Percentiles rank a stretch among this genome's conserved stretches.
These are phyloP conservation scores for Dioscorea zingiberensis DNA, from an alignment of 106 monocot species.

Conservation along the genomic window DNA sequence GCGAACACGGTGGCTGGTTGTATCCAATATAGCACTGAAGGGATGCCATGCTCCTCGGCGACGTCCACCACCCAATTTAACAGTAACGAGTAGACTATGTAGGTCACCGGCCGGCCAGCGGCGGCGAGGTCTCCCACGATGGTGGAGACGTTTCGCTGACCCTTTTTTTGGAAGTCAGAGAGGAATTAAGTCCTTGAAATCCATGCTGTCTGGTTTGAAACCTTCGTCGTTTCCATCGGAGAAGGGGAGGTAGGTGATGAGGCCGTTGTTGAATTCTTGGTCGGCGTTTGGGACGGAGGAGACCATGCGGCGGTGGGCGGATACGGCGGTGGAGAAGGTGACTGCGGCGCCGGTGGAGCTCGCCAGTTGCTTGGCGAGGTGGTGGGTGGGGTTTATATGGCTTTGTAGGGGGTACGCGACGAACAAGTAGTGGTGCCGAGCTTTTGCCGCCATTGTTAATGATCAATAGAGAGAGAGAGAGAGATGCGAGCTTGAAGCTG, in stretches of 20 bases:
- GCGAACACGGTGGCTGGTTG: constrained; percentile 64
- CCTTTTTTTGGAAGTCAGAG: neutral
- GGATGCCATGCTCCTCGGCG: constrained; percentile 21
- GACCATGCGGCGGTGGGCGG: constrained; percentile 20
- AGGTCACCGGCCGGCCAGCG: constrained; percentile 16
- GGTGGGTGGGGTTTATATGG: constrained; percentile 28
- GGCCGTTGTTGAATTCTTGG: neutral
- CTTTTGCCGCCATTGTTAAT: neutral
- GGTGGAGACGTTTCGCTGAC: neutral
- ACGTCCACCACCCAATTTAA: constrained; percentile 36
- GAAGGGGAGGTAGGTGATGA: constrained; percentile 33
- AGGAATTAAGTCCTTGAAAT: constrained; percentile 1
- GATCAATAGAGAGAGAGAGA: too few species aligned
- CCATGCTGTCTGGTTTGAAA: neutral
- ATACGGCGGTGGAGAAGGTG: constrained; percentile 30
- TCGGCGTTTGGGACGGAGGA: neutral
- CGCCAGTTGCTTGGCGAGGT: constrained; percentile 19
- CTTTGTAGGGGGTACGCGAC: constrained; percentile 13
- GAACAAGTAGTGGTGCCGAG: constrained; percentile 22
- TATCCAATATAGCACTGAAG: constrained; percentile 42
- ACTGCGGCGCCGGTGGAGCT: constrained; percentile 12
- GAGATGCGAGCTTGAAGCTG: neutral
- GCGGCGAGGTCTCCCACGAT: neutral
- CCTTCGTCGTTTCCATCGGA: constrained; percentile 35
- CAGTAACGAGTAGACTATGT: constrained; percentile 17